Evolutionary conservation across 1,284 basidiomycete genomes (phyloP).

Genomic region (Lentinus polychrous): DNA sequence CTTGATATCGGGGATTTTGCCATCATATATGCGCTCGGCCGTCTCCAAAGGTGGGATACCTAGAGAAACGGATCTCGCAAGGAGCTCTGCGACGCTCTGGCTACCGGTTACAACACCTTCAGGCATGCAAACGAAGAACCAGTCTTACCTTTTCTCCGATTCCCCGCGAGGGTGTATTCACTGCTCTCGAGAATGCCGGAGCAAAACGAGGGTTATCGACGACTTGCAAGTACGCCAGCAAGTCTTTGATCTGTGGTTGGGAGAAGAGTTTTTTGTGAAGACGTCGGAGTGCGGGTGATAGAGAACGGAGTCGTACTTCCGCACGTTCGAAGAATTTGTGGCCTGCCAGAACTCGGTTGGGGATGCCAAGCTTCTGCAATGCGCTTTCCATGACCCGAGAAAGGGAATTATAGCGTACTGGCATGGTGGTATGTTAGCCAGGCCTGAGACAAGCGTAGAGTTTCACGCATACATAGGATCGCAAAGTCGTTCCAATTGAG

Average conservation of each 20-base stretch:
- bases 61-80: constrained; percentile 43
- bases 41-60: constrained; percentile 55
- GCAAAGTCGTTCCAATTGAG: constrained; percentile 75
- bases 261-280: background rate
- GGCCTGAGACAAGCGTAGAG: background rate
- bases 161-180: constrained; percentile 71
- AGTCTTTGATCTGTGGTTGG: constrained; percentile 63
- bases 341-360: constrained; percentile 72
- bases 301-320: constrained; percentile 38
- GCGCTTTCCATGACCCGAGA: constrained; percentile 76
- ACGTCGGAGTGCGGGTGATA: constrained; percentile 12
- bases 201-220: constrained; percentile 77
- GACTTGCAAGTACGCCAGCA: constrained; percentile 84
- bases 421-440: background rate
- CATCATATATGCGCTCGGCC: constrained; percentile 55
- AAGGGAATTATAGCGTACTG: constrained; percentile 81
- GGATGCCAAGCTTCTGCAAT: constrained; percentile 74
- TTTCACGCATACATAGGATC: constrained; percentile 48
- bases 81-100: constrained; percentile 58
- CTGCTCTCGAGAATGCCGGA: constrained; percentile 72
- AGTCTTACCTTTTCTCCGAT: constrained; percentile 76
- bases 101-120: background rate
- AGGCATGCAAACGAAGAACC: background rate
- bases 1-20: constrained; percentile 57
- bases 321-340: constrained; percentile 85